A percentile compares a stretch with the other conserved stretches of the same genome.
Conservation (phyloP, 2,329 filamentous ascomycete genomes). For the Pseudocercospora pini-densiflorae region DNA sequence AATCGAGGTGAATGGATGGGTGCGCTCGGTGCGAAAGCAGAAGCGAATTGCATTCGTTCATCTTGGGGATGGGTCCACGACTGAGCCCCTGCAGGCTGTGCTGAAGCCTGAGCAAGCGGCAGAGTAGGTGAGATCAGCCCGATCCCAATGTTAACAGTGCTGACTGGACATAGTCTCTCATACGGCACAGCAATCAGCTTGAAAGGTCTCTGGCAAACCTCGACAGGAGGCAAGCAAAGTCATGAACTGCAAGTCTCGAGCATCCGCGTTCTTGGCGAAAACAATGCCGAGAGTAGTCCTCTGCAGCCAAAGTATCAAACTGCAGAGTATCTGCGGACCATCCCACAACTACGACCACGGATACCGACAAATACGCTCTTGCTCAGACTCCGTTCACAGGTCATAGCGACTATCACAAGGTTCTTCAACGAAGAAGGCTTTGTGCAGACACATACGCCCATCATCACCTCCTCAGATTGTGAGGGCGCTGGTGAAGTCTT, state of each 20-base stretch:
- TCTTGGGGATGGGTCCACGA: conserved; percentile 84
- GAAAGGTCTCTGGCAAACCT: conserved; percentile 75
- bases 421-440: conserved; percentile 76
- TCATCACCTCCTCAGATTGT: conserved; percentile 96
- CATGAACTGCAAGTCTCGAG: conserved; percentile 79
- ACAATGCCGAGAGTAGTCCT: conserved; percentile 86
- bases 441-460: conserved; percentile 85
- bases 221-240: conserved; percentile 67
- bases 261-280: conserved; percentile 73
- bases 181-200: conserved; percentile 81
- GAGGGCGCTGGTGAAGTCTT: conserved; percentile 97
- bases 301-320: conserved; percentile 97
- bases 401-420: conserved; percentile 71
- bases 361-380: conserved; percentile 80
- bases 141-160: background rate
- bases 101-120: conserved; percentile 72
- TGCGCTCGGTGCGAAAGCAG: conserved; percentile 84
- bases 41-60: conserved; percentile 83
- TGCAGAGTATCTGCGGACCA: conserved; percentile 81
- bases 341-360: conserved; percentile 85
- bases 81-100: conserved; percentile 79
- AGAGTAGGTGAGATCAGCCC: conserved; percentile 62
- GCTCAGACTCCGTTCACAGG: conserved; percentile 80
- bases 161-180: conserved; percentile 64
- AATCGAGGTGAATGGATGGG: conserved; percentile 70